Base-by-base conservation (phyloP, 225 moss, liverwort and hornwort genomes). In the Ulota crispa region DNA sequence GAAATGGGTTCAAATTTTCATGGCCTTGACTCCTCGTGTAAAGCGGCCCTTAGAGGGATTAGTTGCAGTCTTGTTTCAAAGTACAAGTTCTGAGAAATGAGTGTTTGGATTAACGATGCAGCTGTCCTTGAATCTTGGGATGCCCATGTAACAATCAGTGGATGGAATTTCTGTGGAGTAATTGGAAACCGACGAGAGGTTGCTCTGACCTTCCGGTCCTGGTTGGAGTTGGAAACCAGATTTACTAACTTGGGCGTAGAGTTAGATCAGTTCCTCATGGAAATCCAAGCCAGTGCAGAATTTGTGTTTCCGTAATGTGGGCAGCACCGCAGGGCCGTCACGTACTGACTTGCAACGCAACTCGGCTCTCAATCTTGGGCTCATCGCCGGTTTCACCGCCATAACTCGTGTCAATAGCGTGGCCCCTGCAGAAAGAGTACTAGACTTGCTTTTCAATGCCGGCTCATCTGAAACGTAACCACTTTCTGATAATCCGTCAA, bases 351-450 rank as follows among this genome's bases (percentile, higher is more conserved):
- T 50, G 50, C 71, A 3, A 52, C 34, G 60, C 70, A 42, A 31
- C n/a, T 68, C 60, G 54, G 45, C 70, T 70, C 69, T 60, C 59
- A 57, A 70, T 61, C 18, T 18, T 60, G 61, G 24, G 61, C 11
- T 21, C 23, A 23, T 81, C 57, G 42, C 75, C 81, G 75, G 43
- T 57, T 81, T 67, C 75, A 75, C 75, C 75, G 75, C 54, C 81
- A 75, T 57, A 20, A 81, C 56, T 67, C 67, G 18, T 74, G 81
- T 24, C 56, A 24, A 23, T 55, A 42, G 74, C 67, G 19, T 41
- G 56, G 24, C 34, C 32, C 59, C 9, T 4, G 59, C 13, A 21
- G 63, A 72, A 27, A 20, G 62, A 50, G 70, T 34, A 8, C 61
- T 80, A 45, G 45, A 45, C 52, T 53, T 37, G 21, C 63, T 72